These are phyloP conservation scores for Zasmidium citrigriseum DNA, from an alignment of 2,329 filamentous ascomycete genomes.

Conservation along the genomic window DNA sequence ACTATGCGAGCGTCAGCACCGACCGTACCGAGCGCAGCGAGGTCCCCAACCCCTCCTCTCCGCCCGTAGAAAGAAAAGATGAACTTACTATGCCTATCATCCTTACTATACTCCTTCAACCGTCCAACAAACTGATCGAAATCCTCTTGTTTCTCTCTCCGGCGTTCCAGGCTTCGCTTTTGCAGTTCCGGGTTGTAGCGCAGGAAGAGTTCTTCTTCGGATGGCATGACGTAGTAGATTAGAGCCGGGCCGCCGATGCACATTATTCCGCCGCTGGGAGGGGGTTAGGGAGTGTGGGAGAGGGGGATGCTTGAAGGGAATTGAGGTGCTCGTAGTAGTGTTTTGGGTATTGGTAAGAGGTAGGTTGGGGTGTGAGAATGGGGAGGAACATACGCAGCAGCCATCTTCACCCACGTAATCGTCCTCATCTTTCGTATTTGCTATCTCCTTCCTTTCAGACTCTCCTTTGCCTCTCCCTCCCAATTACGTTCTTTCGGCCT, in stretches of 20 bases:
- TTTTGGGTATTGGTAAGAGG: slow-evolving; percentile 1
- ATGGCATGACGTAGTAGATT: slow-evolving; percentile 76
- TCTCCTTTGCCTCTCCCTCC: neutral
- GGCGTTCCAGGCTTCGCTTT: slow-evolving; percentile 77
- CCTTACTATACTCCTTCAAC: slow-evolving; percentile 87
- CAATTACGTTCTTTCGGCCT: too few species aligned
- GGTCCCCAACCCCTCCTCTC: neutral
- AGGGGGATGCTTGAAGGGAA: neutral
- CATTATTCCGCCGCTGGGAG: slow-evolving; percentile 65
- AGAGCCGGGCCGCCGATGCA: slow-evolving; percentile 84
- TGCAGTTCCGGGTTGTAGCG: slow-evolving; percentile 93
- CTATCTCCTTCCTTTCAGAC: neutral
- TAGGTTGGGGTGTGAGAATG: slow-evolving; percentile 7
- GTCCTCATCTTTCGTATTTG: slow-evolving; percentile 43
- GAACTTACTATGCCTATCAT: slow-evolving; percentile 79
- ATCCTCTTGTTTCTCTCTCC: slow-evolving; percentile 75
- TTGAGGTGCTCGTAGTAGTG: too few species aligned
- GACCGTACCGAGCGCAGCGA: neutral
- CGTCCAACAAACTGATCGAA: slow-evolving; percentile 84
- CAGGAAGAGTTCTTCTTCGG: slow-evolving; percentile 87
- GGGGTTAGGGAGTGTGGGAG: slow-evolving; percentile 1
- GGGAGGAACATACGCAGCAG: slow-evolving; percentile 59
- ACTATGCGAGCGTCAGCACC: slow-evolving; percentile 24
- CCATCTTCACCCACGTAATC: slow-evolving; percentile 66
- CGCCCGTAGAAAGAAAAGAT: neutral